Evolutionary conservation across 2,329 filamentous ascomycete species (phyloP).

Genomic region (Aspergillus sclerotialis): DNA sequence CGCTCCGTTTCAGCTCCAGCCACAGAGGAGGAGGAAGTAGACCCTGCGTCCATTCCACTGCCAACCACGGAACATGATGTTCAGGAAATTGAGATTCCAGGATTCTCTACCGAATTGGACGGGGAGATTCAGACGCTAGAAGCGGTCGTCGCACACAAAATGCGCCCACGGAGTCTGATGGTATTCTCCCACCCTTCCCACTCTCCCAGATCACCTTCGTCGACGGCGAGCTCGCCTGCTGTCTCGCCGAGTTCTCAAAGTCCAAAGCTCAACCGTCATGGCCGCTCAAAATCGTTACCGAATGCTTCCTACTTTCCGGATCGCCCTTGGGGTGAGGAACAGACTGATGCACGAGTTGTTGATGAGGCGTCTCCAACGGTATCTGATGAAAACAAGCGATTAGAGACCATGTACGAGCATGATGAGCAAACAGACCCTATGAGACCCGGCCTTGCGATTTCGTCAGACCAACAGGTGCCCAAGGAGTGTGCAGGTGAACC

Average conservation of each 20-base stretch:
- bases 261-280: constrained; percentile 21
- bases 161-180: constrained; percentile 37
- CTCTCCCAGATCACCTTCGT: constrained; percentile 19
- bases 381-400: constrained; percentile 20
- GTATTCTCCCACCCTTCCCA: constrained; percentile 29
- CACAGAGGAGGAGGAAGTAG: constrained; percentile 18
- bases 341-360: constrained; percentile 7
- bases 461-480: constrained; percentile 3
- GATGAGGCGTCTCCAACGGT: constrained; percentile 17
- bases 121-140: constrained; percentile 43
- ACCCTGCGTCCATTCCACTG: constrained; percentile 24
- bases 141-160: constrained; percentile 33
- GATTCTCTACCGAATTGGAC: constrained; percentile 56
- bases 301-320: constrained; percentile 24
- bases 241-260: constrained; percentile 16
- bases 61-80: constrained; percentile 31
- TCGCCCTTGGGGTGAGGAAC: constrained; percentile 2
- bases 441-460: constrained; percentile 13
- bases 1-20: constrained; percentile 5
- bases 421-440: constrained; percentile 18
- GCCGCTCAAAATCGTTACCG: constrained; percentile 46
- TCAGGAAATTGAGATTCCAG: constrained; percentile 73
- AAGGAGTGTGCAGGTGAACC: neutral
- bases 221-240: constrained; percentile 17
- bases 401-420: constrained; percentile 33